Conservation (phyloP, 345 rosid species). For the Barbarea vulgaris region DNA sequence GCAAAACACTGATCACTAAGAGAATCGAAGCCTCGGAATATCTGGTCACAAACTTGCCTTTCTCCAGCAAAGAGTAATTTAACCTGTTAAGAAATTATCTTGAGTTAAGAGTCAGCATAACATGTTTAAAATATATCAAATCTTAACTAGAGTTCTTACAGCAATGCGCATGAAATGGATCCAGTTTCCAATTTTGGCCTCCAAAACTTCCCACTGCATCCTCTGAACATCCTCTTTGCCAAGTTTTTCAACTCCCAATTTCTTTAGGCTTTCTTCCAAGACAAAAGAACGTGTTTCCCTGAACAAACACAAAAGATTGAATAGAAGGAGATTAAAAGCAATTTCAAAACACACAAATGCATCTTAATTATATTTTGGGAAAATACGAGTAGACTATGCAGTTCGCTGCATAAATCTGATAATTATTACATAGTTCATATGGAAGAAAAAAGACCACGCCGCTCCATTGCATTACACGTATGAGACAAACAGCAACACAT, state of each 20-base stretch:
- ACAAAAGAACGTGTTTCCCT: slow-evolving; percentile 87
- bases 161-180: slow-evolving; percentile 99
- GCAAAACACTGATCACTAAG: slow-evolving; percentile 93
- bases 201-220: slow-evolving; percentile 99
- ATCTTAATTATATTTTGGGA: background rate
- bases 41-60: slow-evolving; percentile 88
- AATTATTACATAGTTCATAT: slow-evolving; percentile 4
- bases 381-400: slow-evolving; percentile 20
- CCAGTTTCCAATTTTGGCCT: slow-evolving; percentile 98
- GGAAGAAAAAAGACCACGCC: background rate
- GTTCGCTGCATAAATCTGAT: background rate
- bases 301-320: slow-evolving; percentile 23
- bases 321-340: slow-evolving; percentile 10
- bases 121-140: slow-evolving; percentile 1
- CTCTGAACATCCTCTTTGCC: slow-evolving; percentile 96
- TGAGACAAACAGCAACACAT: background rate
- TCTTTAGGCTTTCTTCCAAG: slow-evolving; percentile 83
- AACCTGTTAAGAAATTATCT: slow-evolving; percentile 55
- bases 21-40: slow-evolving; percentile 84
- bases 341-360: slow-evolving; percentile 26
- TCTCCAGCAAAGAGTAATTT: slow-evolving; percentile 95
- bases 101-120: slow-evolving; percentile 17
- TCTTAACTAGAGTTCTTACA: slow-evolving; percentile 51
- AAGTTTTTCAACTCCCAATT: slow-evolving; percentile 94
- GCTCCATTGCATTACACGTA: background rate